Conservation (phyloP, 805 yeast species). For the Yarrowia alimentaria region DNA sequence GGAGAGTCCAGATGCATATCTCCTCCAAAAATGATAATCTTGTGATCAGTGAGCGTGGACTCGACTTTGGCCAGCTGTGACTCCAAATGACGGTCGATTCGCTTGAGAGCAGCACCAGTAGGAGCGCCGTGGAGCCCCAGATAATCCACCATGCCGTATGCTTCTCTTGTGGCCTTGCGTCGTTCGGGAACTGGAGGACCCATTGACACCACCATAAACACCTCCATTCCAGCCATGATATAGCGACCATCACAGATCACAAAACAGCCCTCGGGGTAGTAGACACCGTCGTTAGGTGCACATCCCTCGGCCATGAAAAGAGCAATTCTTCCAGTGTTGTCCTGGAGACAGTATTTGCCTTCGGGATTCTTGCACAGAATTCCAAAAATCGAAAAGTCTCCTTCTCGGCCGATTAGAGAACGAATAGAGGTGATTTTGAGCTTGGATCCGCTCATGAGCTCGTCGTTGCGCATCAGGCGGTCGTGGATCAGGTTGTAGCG, state of each 20-base stretch:
- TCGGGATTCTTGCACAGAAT: constrained; percentile 59
- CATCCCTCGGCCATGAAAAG: constrained; percentile 58
- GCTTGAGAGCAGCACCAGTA: constrained; percentile 40
- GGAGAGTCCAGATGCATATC: constrained; percentile 65
- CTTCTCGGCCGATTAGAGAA: constrained; percentile 82
- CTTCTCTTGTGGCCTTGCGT: constrained; percentile 62
- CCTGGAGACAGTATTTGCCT: constrained; percentile 78
- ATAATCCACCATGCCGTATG: constrained; percentile 78
- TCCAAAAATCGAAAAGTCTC: constrained; percentile 77
- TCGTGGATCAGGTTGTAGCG: constrained; percentile 67
- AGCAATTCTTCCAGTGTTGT: constrained; percentile 70
- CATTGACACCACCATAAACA: constrained; percentile 70
- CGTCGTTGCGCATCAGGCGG: constrained; percentile 69
- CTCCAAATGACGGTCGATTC: constrained; percentile 61
- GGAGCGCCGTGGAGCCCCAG: constrained; percentile 44
- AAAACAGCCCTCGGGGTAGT: constrained; percentile 68
- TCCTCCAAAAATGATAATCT: constrained; percentile 69
- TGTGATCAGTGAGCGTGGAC: constrained; percentile 53
- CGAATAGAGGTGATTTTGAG: constrained; percentile 65
- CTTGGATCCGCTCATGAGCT: constrained; percentile 7
- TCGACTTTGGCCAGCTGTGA: constrained; percentile 58
- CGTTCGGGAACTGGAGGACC: constrained; percentile 89
- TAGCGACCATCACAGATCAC: constrained; percentile 84
- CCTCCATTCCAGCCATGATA: constrained; percentile 44
- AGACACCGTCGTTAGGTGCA: constrained; percentile 60